These are phyloP conservation scores for Xerocomus minutiporus DNA, from an alignment of 1,284 basidiomycete species.

Conservation along the genomic window DNA sequence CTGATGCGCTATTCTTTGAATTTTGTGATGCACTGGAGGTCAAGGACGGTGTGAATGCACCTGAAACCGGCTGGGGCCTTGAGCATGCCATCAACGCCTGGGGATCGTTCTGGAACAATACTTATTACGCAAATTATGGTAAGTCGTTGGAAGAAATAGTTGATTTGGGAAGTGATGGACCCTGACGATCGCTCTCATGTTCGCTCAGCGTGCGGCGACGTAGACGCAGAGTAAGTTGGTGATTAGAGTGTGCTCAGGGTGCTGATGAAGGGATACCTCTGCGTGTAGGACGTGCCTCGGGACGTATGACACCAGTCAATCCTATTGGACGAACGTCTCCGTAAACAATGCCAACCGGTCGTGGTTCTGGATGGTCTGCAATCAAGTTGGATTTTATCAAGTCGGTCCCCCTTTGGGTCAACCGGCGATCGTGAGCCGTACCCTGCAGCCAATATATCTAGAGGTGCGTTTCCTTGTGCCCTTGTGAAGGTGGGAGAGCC, in stretches of 20 bases:
- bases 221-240: no score
- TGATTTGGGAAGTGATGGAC: neutral
- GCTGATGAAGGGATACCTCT: neutral
- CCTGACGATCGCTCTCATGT: neutral
- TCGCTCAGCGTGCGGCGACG: no score
- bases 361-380: constrained; percentile 55
- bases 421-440: constrained; percentile 55
- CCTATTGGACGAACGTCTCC: constrained; percentile 38
- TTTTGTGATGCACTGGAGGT: no score
- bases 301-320: constrained; percentile 38
- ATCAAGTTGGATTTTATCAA: constrained; percentile 59
- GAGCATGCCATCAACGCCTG: constrained; percentile 30
- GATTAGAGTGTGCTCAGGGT: neutral
- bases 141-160: constrained; percentile 9
- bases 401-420: constrained; percentile 40
- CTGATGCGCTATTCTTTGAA: no score
- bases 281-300: constrained; percentile 42
- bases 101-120: neutral
- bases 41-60: no score
- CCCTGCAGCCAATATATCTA: constrained; percentile 44
- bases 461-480: no score
- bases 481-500: no score
- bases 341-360: constrained; percentile 41
- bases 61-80: no score
- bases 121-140: constrained; percentile 31